Conservation (phyloP, 2,329 filamentous ascomycete species). For the Colletotrichum sansevieriae region DNA sequence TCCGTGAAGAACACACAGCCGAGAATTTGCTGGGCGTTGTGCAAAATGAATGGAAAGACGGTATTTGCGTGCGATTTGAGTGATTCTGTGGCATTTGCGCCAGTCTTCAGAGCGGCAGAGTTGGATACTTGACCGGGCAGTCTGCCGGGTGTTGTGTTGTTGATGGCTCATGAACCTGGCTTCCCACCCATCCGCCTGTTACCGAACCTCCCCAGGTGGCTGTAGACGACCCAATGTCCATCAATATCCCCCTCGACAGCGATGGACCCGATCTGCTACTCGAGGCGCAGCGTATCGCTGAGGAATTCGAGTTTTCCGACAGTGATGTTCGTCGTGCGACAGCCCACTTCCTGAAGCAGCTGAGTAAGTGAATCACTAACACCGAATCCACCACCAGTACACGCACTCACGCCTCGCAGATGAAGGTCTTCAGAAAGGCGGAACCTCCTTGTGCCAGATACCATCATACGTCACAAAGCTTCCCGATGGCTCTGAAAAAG, state of each 20-base stretch:
- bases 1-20: neutral
- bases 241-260: neutral
- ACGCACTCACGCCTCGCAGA: constrained; percentile 53
- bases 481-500: constrained; percentile 83
- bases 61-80: neutral
- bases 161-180: constrained; percentile 31
- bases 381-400: too few relatives aligned
- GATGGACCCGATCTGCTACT: constrained; percentile 7
- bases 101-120: neutral
- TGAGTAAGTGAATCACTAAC: constrained; percentile 39
- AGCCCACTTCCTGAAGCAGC: constrained; percentile 42
- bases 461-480: constrained; percentile 83
- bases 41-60: neutral
- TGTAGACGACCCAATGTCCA: constrained; percentile 7
- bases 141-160: constrained; percentile 20
- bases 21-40: fast-evolving
- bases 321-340: constrained; percentile 36
- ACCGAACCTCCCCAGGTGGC: neutral
- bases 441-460: constrained; percentile 67
- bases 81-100: neutral
- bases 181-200: constrained; percentile 5
- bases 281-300: constrained; percentile 13
- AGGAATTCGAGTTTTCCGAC: constrained; percentile 23
- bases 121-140: constrained; percentile 37
- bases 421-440: constrained; percentile 53